Conservation (phyloP, 2,329 filamentous ascomycete genomes). For the Claviceps sorghi region DNA sequence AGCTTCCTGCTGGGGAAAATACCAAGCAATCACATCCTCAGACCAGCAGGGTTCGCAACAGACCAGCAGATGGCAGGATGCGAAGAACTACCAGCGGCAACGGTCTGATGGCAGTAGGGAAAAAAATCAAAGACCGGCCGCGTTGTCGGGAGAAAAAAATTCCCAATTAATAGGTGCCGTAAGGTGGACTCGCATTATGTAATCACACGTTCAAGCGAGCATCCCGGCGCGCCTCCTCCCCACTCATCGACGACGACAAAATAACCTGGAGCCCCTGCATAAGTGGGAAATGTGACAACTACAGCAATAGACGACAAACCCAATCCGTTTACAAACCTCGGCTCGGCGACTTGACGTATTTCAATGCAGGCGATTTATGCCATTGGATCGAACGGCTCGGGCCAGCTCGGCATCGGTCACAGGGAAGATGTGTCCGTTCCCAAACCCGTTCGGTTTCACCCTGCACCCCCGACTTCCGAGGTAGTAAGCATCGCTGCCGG, state of each 20-base stretch:
- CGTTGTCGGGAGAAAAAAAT: background rate
- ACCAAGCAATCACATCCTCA: conserved; percentile 15
- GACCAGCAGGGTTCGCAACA: background rate
- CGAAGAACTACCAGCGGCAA: too few species aligned
- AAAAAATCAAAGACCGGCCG: accelerated
- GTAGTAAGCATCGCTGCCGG: conserved; percentile 41
- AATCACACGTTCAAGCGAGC: too few species aligned
- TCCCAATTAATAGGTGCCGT: background rate
- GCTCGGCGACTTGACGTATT: background rate
- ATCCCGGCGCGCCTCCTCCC: too few species aligned
- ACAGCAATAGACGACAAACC: background rate
- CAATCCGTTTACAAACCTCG: background rate
- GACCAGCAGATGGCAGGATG: background rate
- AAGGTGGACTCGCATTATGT: conserved; percentile 1
- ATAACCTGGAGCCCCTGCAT: background rate
- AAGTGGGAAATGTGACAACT: background rate
- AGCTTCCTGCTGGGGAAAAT: conserved; percentile 11
- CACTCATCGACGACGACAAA: background rate
- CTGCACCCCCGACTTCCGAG: conserved; percentile 20
- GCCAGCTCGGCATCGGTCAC: conserved; percentile 59
- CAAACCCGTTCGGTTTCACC: conserved; percentile 43
- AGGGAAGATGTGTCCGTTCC: conserved; percentile 56
- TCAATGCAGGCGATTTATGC: conserved; percentile 44
- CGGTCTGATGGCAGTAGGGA: background rate
- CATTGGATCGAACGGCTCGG: conserved; percentile 63